Evolutionary conservation across 2,329 filamentous ascomycete genomes (phyloP).

Genomic region (Pestalotiopsis sp.): DNA sequence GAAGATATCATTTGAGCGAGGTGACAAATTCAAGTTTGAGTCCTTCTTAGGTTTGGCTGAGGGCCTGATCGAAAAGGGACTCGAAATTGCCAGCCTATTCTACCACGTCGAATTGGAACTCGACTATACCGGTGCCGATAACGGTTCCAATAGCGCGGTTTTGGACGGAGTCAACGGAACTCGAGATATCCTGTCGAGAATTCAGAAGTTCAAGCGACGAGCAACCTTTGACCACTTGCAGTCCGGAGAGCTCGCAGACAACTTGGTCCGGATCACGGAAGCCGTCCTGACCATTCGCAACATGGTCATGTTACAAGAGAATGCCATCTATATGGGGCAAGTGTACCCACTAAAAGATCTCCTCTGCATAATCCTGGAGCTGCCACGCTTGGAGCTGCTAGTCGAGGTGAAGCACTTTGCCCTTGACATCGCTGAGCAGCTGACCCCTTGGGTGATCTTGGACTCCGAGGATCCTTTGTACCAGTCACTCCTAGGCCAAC

Average conservation of each 20-base stretch:
- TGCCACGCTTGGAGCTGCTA: conserved; percentile 72
- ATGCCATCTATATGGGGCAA: conserved; percentile 78
- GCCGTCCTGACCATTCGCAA: conserved; percentile 88
- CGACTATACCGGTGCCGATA: conserved; percentile 60
- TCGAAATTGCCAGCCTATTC: conserved; percentile 78
- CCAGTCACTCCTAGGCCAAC: conserved; percentile 65
- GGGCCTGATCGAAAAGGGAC: conserved; percentile 80
- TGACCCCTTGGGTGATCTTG: conserved; percentile 79
- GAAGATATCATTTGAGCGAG: conserved; percentile 91
- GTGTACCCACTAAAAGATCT: conserved; percentile 78
- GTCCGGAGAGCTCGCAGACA: conserved; percentile 69
- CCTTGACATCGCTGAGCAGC: conserved; percentile 87
- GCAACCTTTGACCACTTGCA: conserved; percentile 70
- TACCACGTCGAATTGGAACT: conserved; percentile 83
- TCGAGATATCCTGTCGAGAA: conserved; percentile 70
- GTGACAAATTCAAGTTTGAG: conserved; percentile 95
- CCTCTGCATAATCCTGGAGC: conserved; percentile 77
- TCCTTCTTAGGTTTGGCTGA: conserved; percentile 88
- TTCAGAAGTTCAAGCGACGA: conserved; percentile 62
- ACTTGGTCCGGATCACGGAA: conserved; percentile 78
- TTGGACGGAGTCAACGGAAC: conserved; percentile 67
- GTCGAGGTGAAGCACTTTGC: conserved; percentile 89
- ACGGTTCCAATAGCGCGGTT: conserved; percentile 53
- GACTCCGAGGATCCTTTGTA: conserved; percentile 78
- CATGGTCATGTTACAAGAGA: conserved; percentile 92